Evolutionary conservation across 139 green algal genomes (phyloP), one percentile per base, ranked within the genome.

Genomic region (Haematococcus lacustris): DNA sequence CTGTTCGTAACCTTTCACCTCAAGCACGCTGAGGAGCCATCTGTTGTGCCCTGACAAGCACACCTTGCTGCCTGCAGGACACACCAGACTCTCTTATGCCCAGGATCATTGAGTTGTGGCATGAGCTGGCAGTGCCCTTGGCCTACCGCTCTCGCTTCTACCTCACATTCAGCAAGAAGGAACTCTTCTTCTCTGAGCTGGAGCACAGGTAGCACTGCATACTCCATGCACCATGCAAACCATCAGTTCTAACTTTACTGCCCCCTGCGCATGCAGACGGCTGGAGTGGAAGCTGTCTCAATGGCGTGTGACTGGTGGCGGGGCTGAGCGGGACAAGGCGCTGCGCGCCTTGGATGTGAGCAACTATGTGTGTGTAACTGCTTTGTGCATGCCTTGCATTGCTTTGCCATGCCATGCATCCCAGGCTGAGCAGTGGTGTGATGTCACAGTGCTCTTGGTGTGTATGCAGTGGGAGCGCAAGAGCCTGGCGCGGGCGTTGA

Each of bases 121-220:
- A 88, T 61, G 79, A 85, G 74, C 78, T 92, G 68, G 51, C 84
- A 23, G 78, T 89, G 28, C 83, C 87, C 61, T 71, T 92, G 34
- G 63, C 77, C 17, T 86, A 89, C 76, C 79, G 87, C 59, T 85
- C 76, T 28, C 79, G 87, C 41, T 90, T 90, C 75, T 88, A 77
- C 41, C 68, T 89, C 37, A 63, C 30, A 13, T 91, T 91, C 74
- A 63, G 75, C 28, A 73, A 70, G 39, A 70, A 80, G 17, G 85
- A 92, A 72, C 65, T 85, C 28, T 87, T 90, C 68, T 92, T 87
- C 74, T 83, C 82, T 33, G 79, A 89, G 69, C 73, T 86, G 57
- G 76, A 82, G 70, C 68, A 75, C 30, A 61, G 76, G 40, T 41
- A 32, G 7, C 68, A 68, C 35, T 28, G 9, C 34, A 75, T 17